A percentile compares a stretch with the other conserved stretches of the same genome.
These are phyloP conservation scores for Maudiozyma bulderi DNA, from an alignment of 805 yeast species.

Conservation along the genomic window DNA sequence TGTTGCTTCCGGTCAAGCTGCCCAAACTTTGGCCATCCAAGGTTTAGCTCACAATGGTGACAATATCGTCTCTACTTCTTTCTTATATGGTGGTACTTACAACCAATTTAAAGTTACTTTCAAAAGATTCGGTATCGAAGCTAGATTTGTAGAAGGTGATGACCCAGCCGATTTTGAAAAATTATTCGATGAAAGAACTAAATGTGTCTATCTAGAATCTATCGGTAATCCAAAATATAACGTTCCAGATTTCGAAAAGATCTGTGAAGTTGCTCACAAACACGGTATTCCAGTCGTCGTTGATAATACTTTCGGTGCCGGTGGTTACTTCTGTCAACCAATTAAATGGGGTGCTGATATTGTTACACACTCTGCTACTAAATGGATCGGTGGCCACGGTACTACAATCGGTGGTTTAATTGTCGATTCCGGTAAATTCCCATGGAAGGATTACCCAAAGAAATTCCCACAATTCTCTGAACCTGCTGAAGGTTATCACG, in stretches of 20 bases:
- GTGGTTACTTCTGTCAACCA: conserved; percentile 81
- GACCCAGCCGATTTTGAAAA: conserved; percentile 59
- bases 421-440: conserved; percentile 86
- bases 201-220: conserved; percentile 81
- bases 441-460: conserved; percentile 77
- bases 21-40: conserved; percentile 76
- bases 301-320: conserved; percentile 96
- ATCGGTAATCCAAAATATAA: conserved; percentile 91
- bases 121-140: conserved; percentile 79
- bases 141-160: conserved; percentile 80
- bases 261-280: conserved; percentile 69
- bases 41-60: conserved; percentile 84
- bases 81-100: conserved; percentile 90
- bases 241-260: conserved; percentile 79
- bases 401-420: conserved; percentile 88
- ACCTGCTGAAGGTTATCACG: conserved; percentile 93
- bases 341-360: conserved; percentile 86
- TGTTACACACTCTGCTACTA: conserved; percentile 89
- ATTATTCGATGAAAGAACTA: conserved; percentile 72
- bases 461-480: conserved; percentile 85
- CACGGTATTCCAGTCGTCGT: conserved; percentile 85
- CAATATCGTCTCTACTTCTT: conserved; percentile 79
- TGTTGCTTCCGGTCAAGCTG: conserved; percentile 93
- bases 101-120: conserved; percentile 90
- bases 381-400: conserved; percentile 98